Base-by-base conservation (phyloP, 495 filamentous ascomycete species). In the Daldinia concentrica region DNA sequence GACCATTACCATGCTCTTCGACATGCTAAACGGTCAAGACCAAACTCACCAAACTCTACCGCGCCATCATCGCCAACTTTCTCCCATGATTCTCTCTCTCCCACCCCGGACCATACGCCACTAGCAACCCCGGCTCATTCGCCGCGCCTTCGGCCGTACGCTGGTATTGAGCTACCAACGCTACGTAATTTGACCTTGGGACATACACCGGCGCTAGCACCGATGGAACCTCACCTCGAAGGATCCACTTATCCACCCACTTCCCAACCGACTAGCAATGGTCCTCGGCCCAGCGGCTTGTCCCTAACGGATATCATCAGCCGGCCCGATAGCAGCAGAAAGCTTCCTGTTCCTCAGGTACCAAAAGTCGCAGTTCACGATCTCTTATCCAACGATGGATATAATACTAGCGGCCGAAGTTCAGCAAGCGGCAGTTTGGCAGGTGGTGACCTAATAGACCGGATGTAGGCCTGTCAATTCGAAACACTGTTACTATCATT, bases 41-140 rank as follows among this genome's bases (percentile, higher is more conserved):
- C 95, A 39, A 93, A 92, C 78, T 97, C 96, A 4, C 96, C 95
- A 15, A 91, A 93, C 79, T 97, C 93, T 43, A 98, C 95, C 3
- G 95, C 94, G 22, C 95, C 95, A 29, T 96, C 95, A 29, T 98
- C 95, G 1, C 95, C 95, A n/a, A 97, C 93, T 34, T 98, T 97
- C 82, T 97, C 95, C 6, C 92, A 97, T 80, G 95, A 96, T 82
- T 97, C 94, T 8, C 88, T 93, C 26, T 98, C 96, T 1, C 96
- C 95, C 1, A 99, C 95, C 2, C 96, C 95, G 2, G 95, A 98
- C 76, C 94, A 97, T 84, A 98, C 96, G 14, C 95, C 95, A 6
- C 86, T 98, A 48, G 95, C 94, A 32, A 99, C 95, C 1, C 95
- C 95, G 0, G 93, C 93, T 30, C 95, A 98, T 82, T 98, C 96